Conservation (phyloP, 1,284 basidiomycete species). For the Blastosporella zonata region DNA sequence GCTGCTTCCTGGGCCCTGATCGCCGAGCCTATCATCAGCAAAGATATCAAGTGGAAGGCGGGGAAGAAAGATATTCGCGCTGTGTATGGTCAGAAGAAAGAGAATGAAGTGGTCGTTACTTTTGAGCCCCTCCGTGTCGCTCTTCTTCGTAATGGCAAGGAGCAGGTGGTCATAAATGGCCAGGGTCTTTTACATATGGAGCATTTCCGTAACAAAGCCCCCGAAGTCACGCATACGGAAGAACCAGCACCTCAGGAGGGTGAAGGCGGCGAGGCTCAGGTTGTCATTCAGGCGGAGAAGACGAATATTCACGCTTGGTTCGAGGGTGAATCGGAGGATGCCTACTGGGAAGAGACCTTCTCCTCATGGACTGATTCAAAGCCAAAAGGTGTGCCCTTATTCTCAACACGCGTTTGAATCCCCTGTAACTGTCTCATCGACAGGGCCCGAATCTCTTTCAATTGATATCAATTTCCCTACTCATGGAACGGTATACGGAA, state of each 20-base stretch:
- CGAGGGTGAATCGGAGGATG: conserved; percentile 80
- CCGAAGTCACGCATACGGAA: conserved; percentile 36
- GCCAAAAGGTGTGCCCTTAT: conserved; percentile 73
- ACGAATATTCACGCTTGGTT: conserved; percentile 75
- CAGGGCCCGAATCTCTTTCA: conserved; percentile 91
- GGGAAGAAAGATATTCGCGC: conserved; percentile 61
- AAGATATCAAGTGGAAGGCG: conserved; percentile 57
- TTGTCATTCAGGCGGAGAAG: conserved; percentile 52
- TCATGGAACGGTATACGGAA: conserved; percentile 88
- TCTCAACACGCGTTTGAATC: neutral
- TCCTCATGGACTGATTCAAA: conserved; percentile 87
- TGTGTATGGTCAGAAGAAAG: conserved; percentile 52
- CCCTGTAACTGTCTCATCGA: conserved; percentile 1
- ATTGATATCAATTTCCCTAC: conserved; percentile 93
- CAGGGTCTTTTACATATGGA: conserved; percentile 95
- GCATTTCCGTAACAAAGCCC: conserved; percentile 81
- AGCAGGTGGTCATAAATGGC: conserved; percentile 89
- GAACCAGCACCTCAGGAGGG: conserved; percentile 39
- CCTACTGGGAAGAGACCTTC: conserved; percentile 89
- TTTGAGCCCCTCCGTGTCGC: conserved; percentile 76
- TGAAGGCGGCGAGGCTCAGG: conserved; percentile 47
- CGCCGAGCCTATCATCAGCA: conserved; percentile 60
- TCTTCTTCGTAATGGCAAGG: conserved; percentile 70
- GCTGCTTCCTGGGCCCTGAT: conserved; percentile 84
- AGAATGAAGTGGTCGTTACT: conserved; percentile 64